Percentiles rank a stretch among this genome's conserved stretches.
Conservation (phyloP, 2,329 filamentous ascomycete species). For the Aspergillus chevalieri region DNA sequence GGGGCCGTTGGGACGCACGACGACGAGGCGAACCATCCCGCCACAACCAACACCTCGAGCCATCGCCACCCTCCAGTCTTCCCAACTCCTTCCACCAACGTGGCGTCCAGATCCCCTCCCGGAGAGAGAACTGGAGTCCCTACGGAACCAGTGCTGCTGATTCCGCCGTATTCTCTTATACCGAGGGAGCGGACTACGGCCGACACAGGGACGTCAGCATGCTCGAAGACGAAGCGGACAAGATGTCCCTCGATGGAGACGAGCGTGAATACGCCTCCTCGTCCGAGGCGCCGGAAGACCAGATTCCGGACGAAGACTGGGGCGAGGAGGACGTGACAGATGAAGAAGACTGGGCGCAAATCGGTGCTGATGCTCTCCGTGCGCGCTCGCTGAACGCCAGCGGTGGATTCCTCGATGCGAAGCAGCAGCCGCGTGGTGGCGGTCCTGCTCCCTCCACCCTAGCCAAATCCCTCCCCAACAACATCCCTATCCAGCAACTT, state of each 20-base stretch:
- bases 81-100: slow-evolving; percentile 39
- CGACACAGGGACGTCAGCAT: slow-evolving; percentile 54
- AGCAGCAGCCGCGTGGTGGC: slow-evolving; percentile 17
- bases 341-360: slow-evolving; percentile 90
- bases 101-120: slow-evolving; percentile 44
- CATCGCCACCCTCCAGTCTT: slow-evolving; percentile 49
- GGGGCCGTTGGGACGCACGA: slow-evolving; percentile 91
- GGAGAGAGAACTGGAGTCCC: slow-evolving; percentile 32
- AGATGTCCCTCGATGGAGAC: slow-evolving; percentile 81
- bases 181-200: slow-evolving; percentile 56
- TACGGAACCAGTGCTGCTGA: slow-evolving; percentile 60
- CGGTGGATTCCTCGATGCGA: slow-evolving; percentile 34
- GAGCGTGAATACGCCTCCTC: slow-evolving; percentile 62
- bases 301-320: slow-evolving; percentile 65
- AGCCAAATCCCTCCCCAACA: slow-evolving; percentile 35
- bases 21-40: slow-evolving; percentile 56
- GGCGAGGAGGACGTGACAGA: slow-evolving; percentile 86
- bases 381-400: slow-evolving; percentile 51
- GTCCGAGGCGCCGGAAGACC: slow-evolving; percentile 63
- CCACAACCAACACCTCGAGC: slow-evolving; percentile 21
- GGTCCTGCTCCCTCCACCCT: slow-evolving; percentile 34
- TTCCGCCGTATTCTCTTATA: slow-evolving; percentile 69
- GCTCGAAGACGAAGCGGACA: slow-evolving; percentile 81
- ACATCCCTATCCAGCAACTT: slow-evolving; percentile 27
- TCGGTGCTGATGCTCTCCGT: slow-evolving; percentile 79